Conservation (phyloP, 371 early-diverging fungal genomes). For the Mortierella sp. region DNA sequence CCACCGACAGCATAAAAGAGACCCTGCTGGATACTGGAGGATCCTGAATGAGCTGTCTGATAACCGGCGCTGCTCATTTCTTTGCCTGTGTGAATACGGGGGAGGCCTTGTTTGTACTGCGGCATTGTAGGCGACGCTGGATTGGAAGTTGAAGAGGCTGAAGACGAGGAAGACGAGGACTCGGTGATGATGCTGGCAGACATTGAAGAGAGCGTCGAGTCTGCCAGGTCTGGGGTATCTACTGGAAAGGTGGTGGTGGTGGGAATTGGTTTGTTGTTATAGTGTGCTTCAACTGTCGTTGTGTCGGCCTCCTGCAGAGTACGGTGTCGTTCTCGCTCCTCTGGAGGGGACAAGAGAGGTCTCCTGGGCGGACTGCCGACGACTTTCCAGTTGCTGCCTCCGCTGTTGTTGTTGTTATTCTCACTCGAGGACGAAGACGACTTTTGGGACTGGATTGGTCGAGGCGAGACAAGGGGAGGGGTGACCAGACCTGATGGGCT, state of each 20-base stretch:
- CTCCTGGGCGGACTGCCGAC: constrained; percentile 53
- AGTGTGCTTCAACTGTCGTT: constrained; percentile 23
- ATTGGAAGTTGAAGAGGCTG: not conserved
- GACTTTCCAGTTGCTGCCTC: constrained; percentile 37
- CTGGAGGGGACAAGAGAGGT: constrained; percentile 47
- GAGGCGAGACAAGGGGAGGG: constrained; percentile 52
- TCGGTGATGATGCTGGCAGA: constrained; percentile 21
- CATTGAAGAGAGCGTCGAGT: constrained; percentile 29
- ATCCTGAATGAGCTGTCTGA: not conserved
- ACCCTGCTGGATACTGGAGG: not conserved
- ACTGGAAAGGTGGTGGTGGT: not conserved
- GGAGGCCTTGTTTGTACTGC: constrained; percentile 1
- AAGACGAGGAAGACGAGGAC: constrained; percentile 26
- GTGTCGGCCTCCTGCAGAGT: constrained; percentile 17
- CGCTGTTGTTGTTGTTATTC: not conserved
- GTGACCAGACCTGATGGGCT: constrained; percentile 48
- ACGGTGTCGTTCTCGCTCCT: constrained; percentile 33
- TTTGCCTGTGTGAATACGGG: constrained; percentile 17
- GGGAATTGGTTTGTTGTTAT: constrained; percentile 9
- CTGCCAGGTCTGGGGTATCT: constrained; percentile 29
- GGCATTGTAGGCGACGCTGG: constrained; percentile 1
- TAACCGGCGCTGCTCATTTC: not conserved
- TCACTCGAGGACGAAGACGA: constrained; percentile 10
- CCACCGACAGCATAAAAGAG: not conserved
- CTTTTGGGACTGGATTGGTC: constrained; percentile 43